A percentile compares a stretch with the other conserved stretches of the same genome.
Conservation (phyloP, 495 filamentous ascomycete species). For the Aspergillus nanangensis region DNA sequence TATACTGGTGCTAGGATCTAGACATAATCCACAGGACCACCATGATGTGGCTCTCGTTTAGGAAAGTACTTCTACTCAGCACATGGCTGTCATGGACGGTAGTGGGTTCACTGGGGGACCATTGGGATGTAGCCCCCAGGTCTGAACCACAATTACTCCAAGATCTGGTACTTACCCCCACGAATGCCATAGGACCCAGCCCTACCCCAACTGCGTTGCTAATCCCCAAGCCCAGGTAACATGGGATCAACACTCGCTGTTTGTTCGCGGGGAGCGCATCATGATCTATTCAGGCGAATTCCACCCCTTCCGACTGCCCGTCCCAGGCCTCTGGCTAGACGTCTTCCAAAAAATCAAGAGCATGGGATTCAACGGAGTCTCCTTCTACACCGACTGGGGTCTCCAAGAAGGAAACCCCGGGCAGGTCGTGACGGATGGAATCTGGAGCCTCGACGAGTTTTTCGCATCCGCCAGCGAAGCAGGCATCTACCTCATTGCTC, state of each 20-base stretch:
- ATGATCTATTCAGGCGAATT: slow-evolving; percentile 66
- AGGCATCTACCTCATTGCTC: slow-evolving; percentile 66
- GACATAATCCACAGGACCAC: too few species aligned
- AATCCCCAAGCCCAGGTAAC: slow-evolving; percentile 31
- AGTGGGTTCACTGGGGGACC: too few species aligned
- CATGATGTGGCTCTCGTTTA: too few species aligned
- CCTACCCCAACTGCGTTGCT: too few species aligned
- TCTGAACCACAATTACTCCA: not conserved
- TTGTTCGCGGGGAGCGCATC: slow-evolving; percentile 59
- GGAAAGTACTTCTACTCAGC: too few species aligned
- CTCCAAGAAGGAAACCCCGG: slow-evolving; percentile 63
- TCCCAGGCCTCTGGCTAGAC: slow-evolving; percentile 63
- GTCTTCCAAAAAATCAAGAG: slow-evolving; percentile 73
- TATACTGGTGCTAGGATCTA: too few species aligned
- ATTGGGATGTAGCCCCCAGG: too few species aligned
- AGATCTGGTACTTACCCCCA: not conserved
- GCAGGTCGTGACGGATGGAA: slow-evolving; percentile 56
- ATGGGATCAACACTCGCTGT: slow-evolving; percentile 65
- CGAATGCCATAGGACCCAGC: too few species aligned
- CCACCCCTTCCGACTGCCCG: slow-evolving; percentile 64
- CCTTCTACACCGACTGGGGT: slow-evolving; percentile 69
- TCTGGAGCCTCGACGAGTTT: slow-evolving; percentile 59
- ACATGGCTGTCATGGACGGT: too few species aligned
- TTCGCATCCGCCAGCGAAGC: slow-evolving; percentile 58
- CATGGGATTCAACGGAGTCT: slow-evolving; percentile 64